Evolutionary conservation across 768 basidiomycete species (phyloP).

Genomic region (Lactarius hengduanensis): DNA sequence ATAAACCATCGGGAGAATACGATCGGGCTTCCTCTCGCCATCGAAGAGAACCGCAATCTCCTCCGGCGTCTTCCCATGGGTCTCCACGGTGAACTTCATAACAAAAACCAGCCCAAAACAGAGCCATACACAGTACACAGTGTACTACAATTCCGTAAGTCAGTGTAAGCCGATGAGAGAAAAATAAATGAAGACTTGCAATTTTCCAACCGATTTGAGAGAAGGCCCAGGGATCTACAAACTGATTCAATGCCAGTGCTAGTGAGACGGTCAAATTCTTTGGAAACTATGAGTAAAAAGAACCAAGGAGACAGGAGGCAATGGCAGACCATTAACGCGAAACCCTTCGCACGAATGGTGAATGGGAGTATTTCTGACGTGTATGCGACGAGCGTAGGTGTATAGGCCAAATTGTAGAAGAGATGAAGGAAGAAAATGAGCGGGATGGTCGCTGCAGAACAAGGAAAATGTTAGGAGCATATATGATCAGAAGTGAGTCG

Average conservation of each 20-base stretch:
- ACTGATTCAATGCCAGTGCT: slow-evolving; percentile 74
- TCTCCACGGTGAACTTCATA: slow-evolving; percentile 55
- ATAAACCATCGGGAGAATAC: slow-evolving; percentile 47
- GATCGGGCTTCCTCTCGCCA: slow-evolving; percentile 46
- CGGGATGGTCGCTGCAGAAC: slow-evolving; percentile 51
- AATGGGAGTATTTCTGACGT: slow-evolving; percentile 80
- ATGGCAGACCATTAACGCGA: slow-evolving; percentile 62
- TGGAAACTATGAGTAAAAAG: not conserved
- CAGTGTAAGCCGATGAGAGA: not conserved
- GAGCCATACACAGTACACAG: slow-evolving; percentile 66
- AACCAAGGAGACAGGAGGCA: not conserved
- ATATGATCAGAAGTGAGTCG: not conserved
- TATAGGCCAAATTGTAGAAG: slow-evolving; percentile 70
- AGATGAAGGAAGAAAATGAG: slow-evolving; percentile 60
- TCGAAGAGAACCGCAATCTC: slow-evolving; percentile 75
- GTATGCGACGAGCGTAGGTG: slow-evolving; percentile 63
- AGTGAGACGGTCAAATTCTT: slow-evolving; percentile 64
- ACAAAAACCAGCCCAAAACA: slow-evolving; percentile 60
- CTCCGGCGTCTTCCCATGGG: slow-evolving; percentile 66
- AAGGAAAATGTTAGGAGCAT: slow-evolving; percentile 2
- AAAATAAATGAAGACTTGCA: slow-evolving; percentile 30
- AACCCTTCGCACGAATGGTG: slow-evolving; percentile 75
- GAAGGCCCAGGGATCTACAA: slow-evolving; percentile 76
- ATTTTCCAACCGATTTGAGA: slow-evolving; percentile 45
- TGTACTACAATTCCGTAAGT: slow-evolving; percentile 40